Evolutionary conservation across 2,329 filamentous ascomycete genomes (phyloP), one percentile per base, ranked within the genome.

Genomic region (Cytospora piceae): DNA sequence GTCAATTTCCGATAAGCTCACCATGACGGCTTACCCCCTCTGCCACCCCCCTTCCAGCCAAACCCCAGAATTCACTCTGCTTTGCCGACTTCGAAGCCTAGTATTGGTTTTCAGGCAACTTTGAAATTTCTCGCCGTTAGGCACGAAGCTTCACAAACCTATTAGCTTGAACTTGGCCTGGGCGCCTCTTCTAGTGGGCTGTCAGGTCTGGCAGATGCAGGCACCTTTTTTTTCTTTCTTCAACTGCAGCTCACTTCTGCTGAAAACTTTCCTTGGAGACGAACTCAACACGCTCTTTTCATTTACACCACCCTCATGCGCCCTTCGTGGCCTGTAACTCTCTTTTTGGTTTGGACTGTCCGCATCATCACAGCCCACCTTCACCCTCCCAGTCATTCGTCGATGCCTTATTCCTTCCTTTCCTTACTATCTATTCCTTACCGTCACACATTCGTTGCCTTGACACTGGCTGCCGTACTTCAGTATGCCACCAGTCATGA

Each of bases 401-500:
- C 9, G 15, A 34, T 27, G 27, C 9, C 20, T 29, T 34, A 6
- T 34, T 54, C 17, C 49, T 27, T 46, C 22, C 34, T n/a, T 6
- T 51, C n/a, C 53, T 27, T 39, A 15, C 14, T 11, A 4, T 39
- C 14, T 11, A 4, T 39, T 39, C 37, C 37, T 17, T 17, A 39
- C 14, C 37, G 12, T 55, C 22, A 15, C 1, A 3, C 3, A 29
- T n/a, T 17, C 6, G 15, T 7, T 15, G 9, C 3, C 34, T 20
- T 59, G 37, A 42, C 29, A 57, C 49, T 39, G 34, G 32, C 51
- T 42, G 62, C 39, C n/a, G 24, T 27, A 5, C 27, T 34, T 14
- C 39, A 62, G 4, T n/a, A 61, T 63, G 24, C 57, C 51, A 20
- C 60, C 61, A 17, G 37, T 37, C 29, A 24, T 31, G 12, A 57